Evolutionary conservation across 352 stramenopile genomes (phyloP).

Genomic region (Phytophthora hybrid): DNA sequence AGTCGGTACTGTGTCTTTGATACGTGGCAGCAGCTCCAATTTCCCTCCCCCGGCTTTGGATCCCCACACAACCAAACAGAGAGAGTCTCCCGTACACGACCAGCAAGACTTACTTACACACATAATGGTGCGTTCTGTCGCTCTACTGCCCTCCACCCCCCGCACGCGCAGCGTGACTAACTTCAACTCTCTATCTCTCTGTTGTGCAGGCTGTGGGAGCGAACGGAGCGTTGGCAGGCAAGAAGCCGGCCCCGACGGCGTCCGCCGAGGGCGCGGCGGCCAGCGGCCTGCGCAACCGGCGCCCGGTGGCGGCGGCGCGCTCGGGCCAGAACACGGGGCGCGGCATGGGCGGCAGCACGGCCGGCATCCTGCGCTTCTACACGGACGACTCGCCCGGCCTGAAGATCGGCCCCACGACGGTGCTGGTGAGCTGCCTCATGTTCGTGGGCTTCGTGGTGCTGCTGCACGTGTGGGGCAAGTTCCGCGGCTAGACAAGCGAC

Average conservation of each 20-base stretch:
- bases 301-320: conserved; percentile 52
- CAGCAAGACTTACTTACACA: neutral
- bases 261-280: conserved; percentile 70
- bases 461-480: conserved; percentile 98
- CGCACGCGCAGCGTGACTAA: neutral
- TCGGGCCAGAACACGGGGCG: conserved; percentile 76
- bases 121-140: conserved; percentile 32
- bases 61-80: conserved; percentile 39
- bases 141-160: neutral
- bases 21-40: conserved; percentile 38
- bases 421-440: conserved; percentile 95
- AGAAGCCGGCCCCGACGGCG: conserved; percentile 77
- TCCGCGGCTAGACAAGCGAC: conserved; percentile 77
- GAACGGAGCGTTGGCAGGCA: conserved; percentile 51
- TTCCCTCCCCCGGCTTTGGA: conserved; percentile 24
- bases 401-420: conserved; percentile 96
- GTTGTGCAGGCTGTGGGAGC: conserved; percentile 43
- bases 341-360: conserved; percentile 85
- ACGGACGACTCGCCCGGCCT: conserved; percentile 96
- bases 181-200: neutral
- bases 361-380: conserved; percentile 98
- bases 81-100: conserved; percentile 9
- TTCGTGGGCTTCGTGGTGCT: conserved; percentile 98
- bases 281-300: conserved; percentile 78
- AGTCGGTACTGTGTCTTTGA: conserved; percentile 12